Base-by-base conservation (phyloP, 345 rosid genomes). In the Acer saccharum region DNA sequence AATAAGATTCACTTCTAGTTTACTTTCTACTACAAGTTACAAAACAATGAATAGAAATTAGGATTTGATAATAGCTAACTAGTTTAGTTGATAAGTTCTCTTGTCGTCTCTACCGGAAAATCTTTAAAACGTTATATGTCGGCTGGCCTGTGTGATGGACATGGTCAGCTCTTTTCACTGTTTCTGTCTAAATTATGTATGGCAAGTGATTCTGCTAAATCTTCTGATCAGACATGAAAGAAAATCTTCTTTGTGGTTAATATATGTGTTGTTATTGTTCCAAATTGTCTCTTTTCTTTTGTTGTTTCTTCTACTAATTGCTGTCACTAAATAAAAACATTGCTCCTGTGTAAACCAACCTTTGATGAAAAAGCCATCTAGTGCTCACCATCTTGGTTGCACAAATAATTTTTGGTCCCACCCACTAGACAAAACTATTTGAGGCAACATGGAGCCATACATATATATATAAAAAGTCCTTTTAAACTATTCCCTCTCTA, bases 351-450 rank as follows among this genome's bases (percentile, higher is more conserved):
- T 35, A 35, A 35, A 35, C 39, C 39, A 46, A 73, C 66, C 58
- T 80, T 52, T 41, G 68, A 79, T 61, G 80, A 61, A 82, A 82
- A 81, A 63, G 72, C 57, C 39, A 35, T 35, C 43, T 46, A 25
- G 82, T 83, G 88, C 80, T 75, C 83, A 75, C 77, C 81, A 82
- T 16, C 76, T 73, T 77, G 77, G 52, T 67, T 72, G 76, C 82
- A 74, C 48, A 75, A 65, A 76, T 66, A 39, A 81, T 54, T 81
- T 74, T 80, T 72, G 86, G 84, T 35, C 78, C 84, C 85, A 83
- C 83, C 82, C 78, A 77, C 82, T 71, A 72, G 69, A 65, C 87
- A 79, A 79, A 73, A 79, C 81, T 68, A 80, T 65, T 80, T 68
- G 79, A 65, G 77, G 80, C 87, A 81, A 71, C 79, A 80, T 76